Base-by-base conservation (phyloP, 257 asterid species). In the Misopates orontium region DNA sequence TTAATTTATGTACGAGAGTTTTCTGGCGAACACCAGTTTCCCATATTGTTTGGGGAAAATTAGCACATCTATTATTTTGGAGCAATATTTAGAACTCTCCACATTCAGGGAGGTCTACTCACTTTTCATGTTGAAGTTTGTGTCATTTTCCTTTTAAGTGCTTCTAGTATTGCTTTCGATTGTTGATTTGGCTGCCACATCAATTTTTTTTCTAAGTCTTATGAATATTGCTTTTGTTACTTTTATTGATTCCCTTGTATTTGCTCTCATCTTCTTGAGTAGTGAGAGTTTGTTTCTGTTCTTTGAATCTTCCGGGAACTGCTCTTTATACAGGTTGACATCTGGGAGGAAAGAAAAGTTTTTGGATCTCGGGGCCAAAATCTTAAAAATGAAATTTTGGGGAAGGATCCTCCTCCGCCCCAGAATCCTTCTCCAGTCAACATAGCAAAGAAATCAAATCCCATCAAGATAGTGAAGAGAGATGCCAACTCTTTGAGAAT, bases 261-360 rank as follows among this genome's bases (percentile, higher is more conserved):
- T 62, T 42, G 67, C 48, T 51, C 50, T 36, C 18, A 13, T 41
- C 22, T 67, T 56, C 56, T 54, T 23, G 32, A 20, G 52, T 17
- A 42, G 41, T 67, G 54, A 55, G 13, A 17, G 25, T 32, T 9
- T 32, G 16, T 54, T 67, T 44, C 44, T 22, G 11, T 17, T 67
- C 28, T 10, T 36, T 61, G 31, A 24, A 21, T 14, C 6, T 58
- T 58, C 4, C 19, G 45, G 18, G 71, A 40, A 24, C 15, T 70
- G 70, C 56, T 58, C 62, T 40, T 66, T 23, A 64, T 68, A 23
- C 79, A 94, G 99, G 91, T 94, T 80, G 85, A 75, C 61, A 88
- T 94, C 71, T 90, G 97, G 97, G 96, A 90, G 73, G 96, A 90
- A 51, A 81, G 99, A 65, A 94, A 90, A 78, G 97, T 94, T 69